Percentiles rank a stretch among this genome's conserved stretches.
Conservation (phyloP, 768 basidiomycete genomes). For the Russula virescens region DNA sequence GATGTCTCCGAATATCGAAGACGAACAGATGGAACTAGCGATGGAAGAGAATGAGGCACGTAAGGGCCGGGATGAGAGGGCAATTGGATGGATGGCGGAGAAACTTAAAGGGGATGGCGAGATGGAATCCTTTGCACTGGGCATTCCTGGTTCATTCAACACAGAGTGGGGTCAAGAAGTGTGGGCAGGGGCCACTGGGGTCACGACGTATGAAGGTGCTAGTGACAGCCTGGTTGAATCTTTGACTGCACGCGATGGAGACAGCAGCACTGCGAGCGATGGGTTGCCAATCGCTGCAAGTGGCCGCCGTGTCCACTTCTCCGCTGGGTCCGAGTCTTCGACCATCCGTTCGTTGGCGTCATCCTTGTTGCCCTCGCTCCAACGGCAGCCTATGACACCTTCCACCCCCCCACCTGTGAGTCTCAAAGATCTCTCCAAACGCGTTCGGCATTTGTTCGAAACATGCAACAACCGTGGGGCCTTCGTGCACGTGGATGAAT, state of each 20-base stretch:
- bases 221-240: no score
- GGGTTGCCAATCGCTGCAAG: no score
- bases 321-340: no score
- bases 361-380: no score
- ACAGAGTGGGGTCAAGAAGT: slow-evolving; percentile 6
- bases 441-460: slow-evolving; percentile 12
- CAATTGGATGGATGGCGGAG: slow-evolving; percentile 14
- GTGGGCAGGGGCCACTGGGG: neutral
- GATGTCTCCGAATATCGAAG: slow-evolving; percentile 11
- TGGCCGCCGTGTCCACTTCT: no score
- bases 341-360: no score
- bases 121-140: slow-evolving; percentile 15
- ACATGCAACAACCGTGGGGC: slow-evolving; percentile 3
- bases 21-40: slow-evolving; percentile 16
- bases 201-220: neutral
- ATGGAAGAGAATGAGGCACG: slow-evolving; percentile 12
- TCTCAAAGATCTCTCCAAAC: slow-evolving; percentile 3
- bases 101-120: slow-evolving; percentile 9
- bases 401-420: no score
- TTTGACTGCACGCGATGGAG: no score
- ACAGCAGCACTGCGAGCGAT: no score
- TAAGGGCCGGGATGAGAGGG: slow-evolving; percentile 11
- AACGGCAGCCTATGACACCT: no score
- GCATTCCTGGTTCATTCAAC: slow-evolving; percentile 17
- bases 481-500: slow-evolving; percentile 1